Evolutionary conservation across 306 rosid genomes (phyloP).

Genomic region (Bauhinia variegata): DNA sequence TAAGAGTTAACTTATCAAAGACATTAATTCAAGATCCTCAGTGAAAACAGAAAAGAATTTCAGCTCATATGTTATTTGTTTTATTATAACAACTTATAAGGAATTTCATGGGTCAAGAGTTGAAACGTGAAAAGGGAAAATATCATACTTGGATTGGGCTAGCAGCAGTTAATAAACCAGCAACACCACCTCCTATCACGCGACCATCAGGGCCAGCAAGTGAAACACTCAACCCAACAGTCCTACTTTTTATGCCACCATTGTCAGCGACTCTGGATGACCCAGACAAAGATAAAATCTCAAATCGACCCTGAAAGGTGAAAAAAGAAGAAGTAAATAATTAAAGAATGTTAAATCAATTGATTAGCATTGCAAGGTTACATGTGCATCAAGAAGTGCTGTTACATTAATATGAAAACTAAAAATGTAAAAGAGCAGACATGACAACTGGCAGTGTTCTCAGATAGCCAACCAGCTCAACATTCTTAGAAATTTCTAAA

Average conservation of each 20-base stretch:
- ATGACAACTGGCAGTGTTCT: conserved; percentile 22
- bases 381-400: conserved; percentile 18
- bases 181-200: conserved; percentile 80
- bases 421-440: conserved; percentile 5
- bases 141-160: conserved; percentile 70
- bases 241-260: conserved; percentile 50
- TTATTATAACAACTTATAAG: neutral
- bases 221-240: conserved; percentile 75
- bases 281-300: conserved; percentile 77
- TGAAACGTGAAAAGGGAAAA: neutral
- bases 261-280: conserved; percentile 52
- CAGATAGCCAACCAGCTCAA: conserved; percentile 10
- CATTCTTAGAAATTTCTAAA: conserved; percentile 10
- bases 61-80: too few relatives aligned
- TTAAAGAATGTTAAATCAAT: conserved; percentile 16
- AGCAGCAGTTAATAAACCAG: conserved; percentile 79
- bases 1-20: conserved; percentile 20
- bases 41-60: neutral
- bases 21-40: conserved; percentile 4
- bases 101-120: neutral
- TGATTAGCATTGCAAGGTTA: too few relatives aligned
- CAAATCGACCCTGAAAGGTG: conserved; percentile 82
- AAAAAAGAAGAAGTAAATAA: conserved; percentile 16
- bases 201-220: conserved; percentile 85
- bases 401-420: too few relatives aligned